Evolutionary conservation across 2,329 filamentous ascomycete genomes (phyloP).

Genomic region (Penicillium sp.): DNA sequence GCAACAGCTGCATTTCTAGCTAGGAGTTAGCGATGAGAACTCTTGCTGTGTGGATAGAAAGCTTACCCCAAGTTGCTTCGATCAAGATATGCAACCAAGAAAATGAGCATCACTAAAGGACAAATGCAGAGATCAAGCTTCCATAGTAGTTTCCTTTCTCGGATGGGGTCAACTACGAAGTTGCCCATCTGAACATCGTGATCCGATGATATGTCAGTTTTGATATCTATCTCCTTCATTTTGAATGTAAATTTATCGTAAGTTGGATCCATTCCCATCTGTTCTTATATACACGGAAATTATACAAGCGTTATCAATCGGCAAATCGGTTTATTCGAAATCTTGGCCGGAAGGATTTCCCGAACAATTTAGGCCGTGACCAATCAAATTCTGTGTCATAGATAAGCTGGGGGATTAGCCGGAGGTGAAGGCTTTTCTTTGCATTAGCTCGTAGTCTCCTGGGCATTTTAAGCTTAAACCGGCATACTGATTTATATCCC

Average conservation of each 20-base stretch:
- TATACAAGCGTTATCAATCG: constrained; percentile 4
- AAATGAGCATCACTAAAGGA: constrained; percentile 51
- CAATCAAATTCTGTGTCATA: background rate
- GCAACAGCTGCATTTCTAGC: constrained; percentile 14
- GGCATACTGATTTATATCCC: no score
- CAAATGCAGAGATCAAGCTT: constrained; percentile 45
- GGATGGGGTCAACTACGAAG: constrained; percentile 36
- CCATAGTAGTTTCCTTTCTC: constrained; percentile 40
- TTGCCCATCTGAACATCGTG: constrained; percentile 14
- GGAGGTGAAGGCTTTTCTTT: background rate
- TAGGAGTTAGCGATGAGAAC: background rate
- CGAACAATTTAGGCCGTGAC: background rate
- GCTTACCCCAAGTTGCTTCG: constrained; percentile 49
- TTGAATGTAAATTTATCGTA: background rate
- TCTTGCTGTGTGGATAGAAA: background rate
- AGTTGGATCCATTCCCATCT: background rate
- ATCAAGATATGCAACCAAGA: constrained; percentile 51
- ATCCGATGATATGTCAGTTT: constrained; percentile 5
- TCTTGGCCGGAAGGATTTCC: constrained; percentile 4
- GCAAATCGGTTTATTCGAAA: constrained; percentile 12
- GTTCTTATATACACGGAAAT: constrained; percentile 4
- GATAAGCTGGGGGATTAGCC: background rate
- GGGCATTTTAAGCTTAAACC: background rate
- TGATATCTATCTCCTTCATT: constrained; percentile 11
- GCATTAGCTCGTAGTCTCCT: background rate